Base-by-base conservation (phyloP, 768 basidiomycete genomes). In the Macrolepiota fuliginosa region DNA sequence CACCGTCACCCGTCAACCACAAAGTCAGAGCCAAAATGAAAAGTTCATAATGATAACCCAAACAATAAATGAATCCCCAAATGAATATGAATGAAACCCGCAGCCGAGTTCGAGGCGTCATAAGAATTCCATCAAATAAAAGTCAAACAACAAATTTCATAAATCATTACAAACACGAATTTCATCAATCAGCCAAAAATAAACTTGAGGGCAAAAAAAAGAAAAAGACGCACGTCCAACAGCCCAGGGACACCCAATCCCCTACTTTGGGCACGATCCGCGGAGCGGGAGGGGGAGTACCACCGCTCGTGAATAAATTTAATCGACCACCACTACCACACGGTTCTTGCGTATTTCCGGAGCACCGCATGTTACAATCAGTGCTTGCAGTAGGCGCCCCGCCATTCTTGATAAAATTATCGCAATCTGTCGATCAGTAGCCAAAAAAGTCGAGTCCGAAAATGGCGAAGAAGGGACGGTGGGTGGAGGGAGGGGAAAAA, bases 221-320 rank as follows among this genome's bases (percentile, higher is more conserved):
- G n/a, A 37, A 5, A 54, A 62, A 54, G 32, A 67, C 78, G 62
- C 66, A 88, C 90, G 76, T 87, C 74, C 83, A 91, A 70, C 91
- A 92, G n/a, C 91, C 91, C 32, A 91, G 79, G 0, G 84, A 87
- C 5, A 74, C 69, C 90, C 90, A 92, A 29, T 81, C 75, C 3
- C 88, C 89, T 32, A 87, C 80, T 52, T 70, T 81, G 3, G 80
- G 75, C 0, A 82, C 79, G 24, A 82, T 83, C 17, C 74, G 64
- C 0, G 90, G 89, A 13, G 81, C 71, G 0, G 84, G 64, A 13
- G 90, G 84, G 27, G 89, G 85, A 12, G 76, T 58, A 32, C 72
- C 71, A 17, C 89, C 88, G 64, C 80, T 88, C 81, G 80, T 84
- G 73, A 84, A 91, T 3, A 91, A 70, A 65, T 85, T 86, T 13